These are phyloP conservation scores for Podospora didyma DNA, from an alignment of 495 filamentous ascomycete species.

Conservation along the genomic window DNA sequence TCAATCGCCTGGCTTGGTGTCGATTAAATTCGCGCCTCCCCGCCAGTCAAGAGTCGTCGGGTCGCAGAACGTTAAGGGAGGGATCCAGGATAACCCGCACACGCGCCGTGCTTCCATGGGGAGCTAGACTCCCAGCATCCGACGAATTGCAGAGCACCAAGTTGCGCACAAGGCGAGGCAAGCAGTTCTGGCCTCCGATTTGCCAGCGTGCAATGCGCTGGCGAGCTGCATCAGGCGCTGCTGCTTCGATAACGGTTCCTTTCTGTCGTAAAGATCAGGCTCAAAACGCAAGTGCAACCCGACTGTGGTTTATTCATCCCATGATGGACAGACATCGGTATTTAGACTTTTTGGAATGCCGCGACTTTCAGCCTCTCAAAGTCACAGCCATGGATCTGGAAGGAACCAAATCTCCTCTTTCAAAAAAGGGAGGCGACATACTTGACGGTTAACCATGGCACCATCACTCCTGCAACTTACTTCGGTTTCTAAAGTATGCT, in stretches of 20 bases:
- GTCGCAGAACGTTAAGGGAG: constrained; percentile 12
- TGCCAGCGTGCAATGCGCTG: neutral
- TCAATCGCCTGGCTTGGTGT: constrained; percentile 3
- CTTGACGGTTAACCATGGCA: too few relatives aligned
- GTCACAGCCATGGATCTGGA: too few relatives aligned
- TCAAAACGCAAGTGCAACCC: neutral
- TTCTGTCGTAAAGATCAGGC: neutral
- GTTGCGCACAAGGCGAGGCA: constrained; percentile 12
- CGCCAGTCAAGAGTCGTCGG: constrained; percentile 9
- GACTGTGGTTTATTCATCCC: neutral
- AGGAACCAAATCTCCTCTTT: too few relatives aligned
- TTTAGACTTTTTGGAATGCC: too few relatives aligned
- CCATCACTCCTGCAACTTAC: too few relatives aligned
- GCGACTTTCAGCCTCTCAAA: too few relatives aligned
- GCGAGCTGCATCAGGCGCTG: constrained; percentile 12
- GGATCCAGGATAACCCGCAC: constrained; percentile 11
- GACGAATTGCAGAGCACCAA: constrained; percentile 17
- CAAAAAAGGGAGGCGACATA: too few relatives aligned
- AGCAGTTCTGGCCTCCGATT: constrained; percentile 6
- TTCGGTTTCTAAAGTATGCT: too few relatives aligned
- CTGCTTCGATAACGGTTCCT: neutral
- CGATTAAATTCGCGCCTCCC: constrained; percentile 10
- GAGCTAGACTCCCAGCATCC: neutral
- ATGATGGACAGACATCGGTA: too few relatives aligned
- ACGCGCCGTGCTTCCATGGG: constrained; percentile 19